Base-by-base conservation (phyloP, 176 grass and related monocot species). In the Hordeum marinum region DNA sequence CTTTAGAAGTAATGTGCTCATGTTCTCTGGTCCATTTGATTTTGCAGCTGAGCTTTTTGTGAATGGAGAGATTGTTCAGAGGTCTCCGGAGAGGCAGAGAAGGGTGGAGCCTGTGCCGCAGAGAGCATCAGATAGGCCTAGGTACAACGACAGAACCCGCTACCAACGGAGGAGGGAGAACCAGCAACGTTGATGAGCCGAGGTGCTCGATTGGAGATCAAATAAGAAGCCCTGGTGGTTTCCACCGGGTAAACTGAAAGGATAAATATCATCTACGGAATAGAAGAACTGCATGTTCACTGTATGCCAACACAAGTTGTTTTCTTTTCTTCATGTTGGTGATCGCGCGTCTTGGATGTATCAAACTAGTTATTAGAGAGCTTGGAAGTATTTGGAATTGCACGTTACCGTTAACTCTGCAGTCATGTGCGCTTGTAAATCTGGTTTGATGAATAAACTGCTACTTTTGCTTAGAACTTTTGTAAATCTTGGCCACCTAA, bases 31-130 rank as follows among this genome's bases (percentile, higher is more conserved):
- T 76, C 21, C 34, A 77, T 77, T 26, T 86, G 67, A 40, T 87
- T 71, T 68, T 88, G 62, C 90, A 99, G 97, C 97, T 74, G 97
- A 99, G 36, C 90, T 99, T 25, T 92, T 99, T 84, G 90, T 88
- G 8, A 94, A 99, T 55, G 97, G 96, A 50, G 91, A 96, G 86
- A 94, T 99, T 76, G 86, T 96, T 69, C 94, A 94, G 74, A 92
- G 94, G 79, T 23, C 91, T 15, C 97, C 91, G 1, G 96, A 99
- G 79, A 94, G 97, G 75, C 97, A 96, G 79, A 91, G 94, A 65
- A 94, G 91, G 71, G 92, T 99, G 12, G 96, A 99, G n/a, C 90
- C 92, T 43, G 89, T 92, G 32, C 92, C 90, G 11, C 94, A 99
- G 36, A 94, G 97, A 73, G 66, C 83, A 18, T 59, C 92, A 29